Conservation (phyloP, 306 rosid species). For the Sindora glabra region DNA sequence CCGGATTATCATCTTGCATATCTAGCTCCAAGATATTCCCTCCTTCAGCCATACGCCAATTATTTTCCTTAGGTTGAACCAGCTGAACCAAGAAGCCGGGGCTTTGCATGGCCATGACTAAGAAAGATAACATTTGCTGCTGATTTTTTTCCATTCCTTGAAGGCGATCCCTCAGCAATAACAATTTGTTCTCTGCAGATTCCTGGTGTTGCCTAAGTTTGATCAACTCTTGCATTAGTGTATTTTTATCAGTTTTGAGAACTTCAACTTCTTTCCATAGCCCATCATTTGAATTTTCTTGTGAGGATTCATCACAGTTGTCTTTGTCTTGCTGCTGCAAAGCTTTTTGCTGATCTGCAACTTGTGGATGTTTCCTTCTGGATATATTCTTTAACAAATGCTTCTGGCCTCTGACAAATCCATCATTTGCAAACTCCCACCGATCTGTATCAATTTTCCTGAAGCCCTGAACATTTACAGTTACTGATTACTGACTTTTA, state of each 20-base stretch:
- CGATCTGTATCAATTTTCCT: constrained; percentile 74
- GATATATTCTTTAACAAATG: constrained; percentile 62
- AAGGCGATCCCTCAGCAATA: constrained; percentile 55
- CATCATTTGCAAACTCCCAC: constrained; percentile 84
- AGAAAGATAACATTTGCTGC: constrained; percentile 90
- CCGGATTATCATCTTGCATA: constrained; percentile 24
- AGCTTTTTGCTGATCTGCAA: constrained; percentile 43
- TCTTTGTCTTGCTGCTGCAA: constrained; percentile 34
- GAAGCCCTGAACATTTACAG: constrained; percentile 63
- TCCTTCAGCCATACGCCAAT: constrained; percentile 61
- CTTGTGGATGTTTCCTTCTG: constrained; percentile 63
- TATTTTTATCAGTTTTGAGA: constrained; percentile 62
- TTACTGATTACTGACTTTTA: neutral
- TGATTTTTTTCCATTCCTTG: constrained; percentile 90
- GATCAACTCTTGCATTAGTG: constrained; percentile 69
- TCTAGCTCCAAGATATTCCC: constrained; percentile 39
- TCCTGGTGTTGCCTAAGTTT: constrained; percentile 82
- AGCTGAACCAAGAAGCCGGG: constrained; percentile 74
- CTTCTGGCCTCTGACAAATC: constrained; percentile 67
- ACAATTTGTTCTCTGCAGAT: constrained; percentile 51
- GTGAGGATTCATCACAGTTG: constrained; percentile 24
- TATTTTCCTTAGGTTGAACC: constrained; percentile 73
- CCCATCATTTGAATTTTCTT: constrained; percentile 18
- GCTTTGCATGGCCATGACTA: constrained; percentile 91
- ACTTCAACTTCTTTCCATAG: constrained; percentile 81